Evolutionary conservation across 345 rosid species (phyloP).

Genomic region (Populus nigra): DNA sequence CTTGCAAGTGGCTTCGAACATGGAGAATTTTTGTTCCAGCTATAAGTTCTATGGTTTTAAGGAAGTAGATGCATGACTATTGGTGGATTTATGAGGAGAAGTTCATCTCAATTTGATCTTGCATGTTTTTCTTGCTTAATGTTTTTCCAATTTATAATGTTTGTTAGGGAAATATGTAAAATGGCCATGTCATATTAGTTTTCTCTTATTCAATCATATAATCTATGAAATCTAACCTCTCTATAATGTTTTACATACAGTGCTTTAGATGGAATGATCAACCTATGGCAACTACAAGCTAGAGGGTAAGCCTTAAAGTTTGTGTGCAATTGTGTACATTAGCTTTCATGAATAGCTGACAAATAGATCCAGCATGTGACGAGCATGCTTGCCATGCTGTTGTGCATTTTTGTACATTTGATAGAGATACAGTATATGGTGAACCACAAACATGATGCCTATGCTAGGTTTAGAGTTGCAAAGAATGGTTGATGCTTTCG

Average conservation of each 20-base stretch:
- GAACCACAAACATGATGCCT: background rate
- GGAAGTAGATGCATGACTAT: background rate
- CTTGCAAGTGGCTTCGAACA: background rate
- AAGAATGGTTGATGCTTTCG: background rate
- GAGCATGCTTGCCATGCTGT: background rate
- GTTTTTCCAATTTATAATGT: background rate
- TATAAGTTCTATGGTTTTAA: background rate
- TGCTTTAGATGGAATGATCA: slow-evolving; percentile 43
- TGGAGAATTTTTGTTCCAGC: background rate
- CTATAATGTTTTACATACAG: slow-evolving; percentile 18
- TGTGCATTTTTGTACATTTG: background rate
- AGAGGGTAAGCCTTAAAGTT: slow-evolving; percentile 26
- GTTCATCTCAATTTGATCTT: background rate
- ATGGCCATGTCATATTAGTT: background rate
- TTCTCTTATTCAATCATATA: background rate
- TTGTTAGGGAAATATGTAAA: background rate
- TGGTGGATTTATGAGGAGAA: background rate
- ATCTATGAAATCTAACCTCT: background rate
- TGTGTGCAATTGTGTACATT: background rate
- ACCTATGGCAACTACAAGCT: slow-evolving; percentile 43
- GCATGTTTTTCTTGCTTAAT: background rate
- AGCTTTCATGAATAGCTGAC: background rate
- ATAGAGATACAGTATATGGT: background rate
- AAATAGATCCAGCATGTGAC: background rate
- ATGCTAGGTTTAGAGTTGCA: slow-evolving; percentile 6